Percentiles rank a stretch among this genome's conserved stretches.
These are phyloP conservation scores for Kwoniella newhampshirensis DNA, from an alignment of 768 basidiomycete genomes.

Conservation along the genomic window DNA sequence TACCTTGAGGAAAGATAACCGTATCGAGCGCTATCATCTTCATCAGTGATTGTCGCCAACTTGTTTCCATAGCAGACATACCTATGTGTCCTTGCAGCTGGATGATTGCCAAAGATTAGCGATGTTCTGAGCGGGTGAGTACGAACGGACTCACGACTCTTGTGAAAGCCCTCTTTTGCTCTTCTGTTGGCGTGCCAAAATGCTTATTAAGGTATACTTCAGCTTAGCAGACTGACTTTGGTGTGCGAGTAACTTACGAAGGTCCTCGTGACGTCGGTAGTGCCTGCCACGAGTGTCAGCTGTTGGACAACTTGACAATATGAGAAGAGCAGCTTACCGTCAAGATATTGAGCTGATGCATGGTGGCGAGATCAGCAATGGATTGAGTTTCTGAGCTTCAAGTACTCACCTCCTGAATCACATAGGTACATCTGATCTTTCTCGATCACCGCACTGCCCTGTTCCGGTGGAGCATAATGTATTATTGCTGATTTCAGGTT, in stretches of 20 bases:
- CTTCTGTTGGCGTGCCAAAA: conserved; percentile 77
- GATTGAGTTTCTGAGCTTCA: neutral
- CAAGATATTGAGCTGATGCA: conserved; percentile 70
- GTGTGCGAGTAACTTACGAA: too few species aligned
- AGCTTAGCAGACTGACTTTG: too few species aligned
- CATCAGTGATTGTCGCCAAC: neutral
- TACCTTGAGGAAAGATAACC: conserved; percentile 69
- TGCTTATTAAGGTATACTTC: conserved; percentile 61
- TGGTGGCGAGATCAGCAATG: conserved; percentile 2
- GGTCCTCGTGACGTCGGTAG: conserved; percentile 90
- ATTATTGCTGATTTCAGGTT: conserved; percentile 69
- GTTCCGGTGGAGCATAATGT: conserved; percentile 80
- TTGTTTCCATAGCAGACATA: conserved; percentile 11
- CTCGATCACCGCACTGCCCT: conserved; percentile 70
- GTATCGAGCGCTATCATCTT: conserved; percentile 67
- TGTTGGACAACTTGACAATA: neutral
- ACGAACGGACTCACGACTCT: conserved; percentile 59
- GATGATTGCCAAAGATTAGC: conserved; percentile 8
- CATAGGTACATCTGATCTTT: conserved; percentile 65
- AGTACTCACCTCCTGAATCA: conserved; percentile 73
- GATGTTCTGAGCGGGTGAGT: conserved; percentile 57
- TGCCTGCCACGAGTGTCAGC: conserved; percentile 56
- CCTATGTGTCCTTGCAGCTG: conserved; percentile 55
- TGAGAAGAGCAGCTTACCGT: conserved; percentile 58
- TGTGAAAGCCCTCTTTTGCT: conserved; percentile 85